These are phyloP conservation scores for Epicoccum sorghinum DNA, from an alignment of 2,329 filamentous ascomycete species.

Conservation along the genomic window DNA sequence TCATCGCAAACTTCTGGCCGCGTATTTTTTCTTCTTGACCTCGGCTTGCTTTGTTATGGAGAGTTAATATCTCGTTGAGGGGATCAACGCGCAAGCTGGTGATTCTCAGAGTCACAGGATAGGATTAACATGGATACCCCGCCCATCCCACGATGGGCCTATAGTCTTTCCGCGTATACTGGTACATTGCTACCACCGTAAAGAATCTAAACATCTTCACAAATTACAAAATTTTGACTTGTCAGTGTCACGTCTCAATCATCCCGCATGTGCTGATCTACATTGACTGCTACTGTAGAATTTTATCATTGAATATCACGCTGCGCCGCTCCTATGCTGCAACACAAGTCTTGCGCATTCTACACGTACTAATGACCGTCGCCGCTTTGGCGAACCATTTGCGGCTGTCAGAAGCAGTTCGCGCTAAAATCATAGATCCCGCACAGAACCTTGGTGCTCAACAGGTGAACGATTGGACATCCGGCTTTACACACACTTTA, in stretches of 20 bases:
- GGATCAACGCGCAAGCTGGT: background rate
- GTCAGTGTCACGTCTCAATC: too few species aligned
- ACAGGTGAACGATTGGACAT: background rate
- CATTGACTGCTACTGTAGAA: background rate
- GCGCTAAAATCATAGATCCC: background rate
- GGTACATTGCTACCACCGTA: slow-evolving; percentile 8
- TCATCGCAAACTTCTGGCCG: background rate
- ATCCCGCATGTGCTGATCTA: background rate
- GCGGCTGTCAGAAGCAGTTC: background rate
- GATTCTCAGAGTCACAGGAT: slow-evolving; percentile 2
- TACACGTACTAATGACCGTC: slow-evolving; percentile 8
- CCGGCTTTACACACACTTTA: background rate
- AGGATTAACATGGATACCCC: slow-evolving; percentile 18
- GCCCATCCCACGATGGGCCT: slow-evolving; percentile 10
- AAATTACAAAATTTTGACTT: too few species aligned
- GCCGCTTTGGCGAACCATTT: background rate
- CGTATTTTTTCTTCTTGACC: background rate
- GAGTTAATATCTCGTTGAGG: background rate
- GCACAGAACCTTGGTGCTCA: background rate
- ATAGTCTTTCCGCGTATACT: slow-evolving; percentile 5
- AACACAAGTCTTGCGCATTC: background rate
- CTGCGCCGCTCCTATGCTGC: background rate
- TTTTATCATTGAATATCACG: too few species aligned
- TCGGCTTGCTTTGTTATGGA: background rate
- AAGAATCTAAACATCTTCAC: slow-evolving; percentile 4